A percentile compares a stretch with the other conserved stretches of the same genome.
phyloP scores from a whole-genome alignment of 179 eudicot genomes.

The Camellia oleifera region DNA sequence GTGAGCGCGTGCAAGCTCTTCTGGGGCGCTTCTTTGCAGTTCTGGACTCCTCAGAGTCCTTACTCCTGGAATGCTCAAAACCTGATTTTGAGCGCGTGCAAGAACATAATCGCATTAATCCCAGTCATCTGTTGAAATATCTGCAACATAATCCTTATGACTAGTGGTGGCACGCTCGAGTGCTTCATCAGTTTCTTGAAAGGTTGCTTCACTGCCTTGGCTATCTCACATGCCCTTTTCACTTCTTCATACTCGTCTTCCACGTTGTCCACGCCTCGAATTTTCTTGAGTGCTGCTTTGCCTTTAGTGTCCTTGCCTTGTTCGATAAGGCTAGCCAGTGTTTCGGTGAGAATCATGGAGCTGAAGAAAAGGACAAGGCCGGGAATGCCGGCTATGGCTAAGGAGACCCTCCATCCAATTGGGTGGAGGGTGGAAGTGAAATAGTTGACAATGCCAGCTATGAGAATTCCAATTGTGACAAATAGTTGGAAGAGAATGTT shows the following conservation, averaged over 20 bases:
- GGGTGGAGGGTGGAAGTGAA: constrained; percentile 24
- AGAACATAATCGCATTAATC: constrained; percentile 61
- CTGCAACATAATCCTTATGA: constrained; percentile 36
- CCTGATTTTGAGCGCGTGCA: constrained; percentile 29
- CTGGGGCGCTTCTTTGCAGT: too few species aligned
- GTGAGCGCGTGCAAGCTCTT: too few species aligned
- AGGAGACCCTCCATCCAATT: constrained; percentile 41
- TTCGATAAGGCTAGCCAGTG: constrained; percentile 48
- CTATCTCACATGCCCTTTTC: constrained; percentile 30
- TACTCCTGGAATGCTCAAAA: too few species aligned
- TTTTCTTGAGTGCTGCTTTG: constrained; percentile 25
- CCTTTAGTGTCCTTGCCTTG: constrained; percentile 22
- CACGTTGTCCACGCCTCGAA: constrained; percentile 39
- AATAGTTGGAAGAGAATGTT: constrained; percentile 69
- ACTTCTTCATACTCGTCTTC: constrained; percentile 36
- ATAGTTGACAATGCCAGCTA: constrained; percentile 43
- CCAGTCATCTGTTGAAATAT: constrained; percentile 60
- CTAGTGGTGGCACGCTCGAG: constrained; percentile 41
- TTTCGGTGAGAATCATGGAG: constrained; percentile 43
- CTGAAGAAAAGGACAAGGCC: constrained; percentile 37
- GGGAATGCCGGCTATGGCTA: constrained; percentile 51
- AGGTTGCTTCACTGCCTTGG: constrained; percentile 34
- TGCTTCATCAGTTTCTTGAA: constrained; percentile 37
- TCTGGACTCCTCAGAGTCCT: too few species aligned
- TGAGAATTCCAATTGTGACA: constrained; percentile 52